A percentile compares a stretch with the other conserved stretches of the same genome.
Evolutionary conservation across 192 early-diverging fungal species (phyloP).

Genomic region (Coemansia sp.): DNA sequence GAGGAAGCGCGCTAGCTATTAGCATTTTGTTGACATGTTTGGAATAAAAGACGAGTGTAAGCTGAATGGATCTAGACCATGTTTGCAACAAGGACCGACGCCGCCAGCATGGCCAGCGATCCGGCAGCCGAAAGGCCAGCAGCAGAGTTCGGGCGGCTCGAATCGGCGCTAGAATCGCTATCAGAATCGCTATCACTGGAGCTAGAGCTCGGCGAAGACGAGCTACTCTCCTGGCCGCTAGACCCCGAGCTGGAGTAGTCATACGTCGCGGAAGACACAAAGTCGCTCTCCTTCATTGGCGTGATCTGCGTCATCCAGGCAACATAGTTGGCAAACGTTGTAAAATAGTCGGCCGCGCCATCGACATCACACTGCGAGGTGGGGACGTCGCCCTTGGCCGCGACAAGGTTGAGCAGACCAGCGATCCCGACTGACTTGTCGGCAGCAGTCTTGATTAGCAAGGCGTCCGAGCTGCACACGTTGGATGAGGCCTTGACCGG

Average conservation of each 20-base stretch:
- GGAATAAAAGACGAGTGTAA: not conserved
- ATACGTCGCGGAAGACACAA: constrained; percentile 38
- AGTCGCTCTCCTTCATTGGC: constrained; percentile 28
- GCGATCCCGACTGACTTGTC: constrained; percentile 32
- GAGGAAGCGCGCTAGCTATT: too few species aligned
- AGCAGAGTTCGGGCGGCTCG: constrained; percentile 3
- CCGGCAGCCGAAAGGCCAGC: not conserved
- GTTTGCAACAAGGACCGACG: constrained; percentile 1
- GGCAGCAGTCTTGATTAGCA: constrained; percentile 34
- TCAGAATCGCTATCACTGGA: constrained; percentile 6
- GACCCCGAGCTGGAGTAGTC: constrained; percentile 8
- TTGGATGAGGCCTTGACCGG: constrained; percentile 32
- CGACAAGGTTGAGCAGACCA: constrained; percentile 48
- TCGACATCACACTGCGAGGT: constrained; percentile 18
- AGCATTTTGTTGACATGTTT: not conserved
- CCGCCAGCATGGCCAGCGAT: constrained; percentile 6
- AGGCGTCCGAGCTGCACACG: constrained; percentile 38
- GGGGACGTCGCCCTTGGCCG: constrained; percentile 26
- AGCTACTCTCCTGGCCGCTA: constrained; percentile 1
- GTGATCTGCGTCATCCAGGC: constrained; percentile 47
- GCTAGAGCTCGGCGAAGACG: constrained; percentile 1
- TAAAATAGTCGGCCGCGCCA: constrained; percentile 37
- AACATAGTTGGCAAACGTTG: constrained; percentile 51
- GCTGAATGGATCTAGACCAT: not conserved
- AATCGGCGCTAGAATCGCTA: constrained; percentile 6